Conservation (phyloP, 1,284 basidiomycete species). For the Pisolithus thermaeus region DNA sequence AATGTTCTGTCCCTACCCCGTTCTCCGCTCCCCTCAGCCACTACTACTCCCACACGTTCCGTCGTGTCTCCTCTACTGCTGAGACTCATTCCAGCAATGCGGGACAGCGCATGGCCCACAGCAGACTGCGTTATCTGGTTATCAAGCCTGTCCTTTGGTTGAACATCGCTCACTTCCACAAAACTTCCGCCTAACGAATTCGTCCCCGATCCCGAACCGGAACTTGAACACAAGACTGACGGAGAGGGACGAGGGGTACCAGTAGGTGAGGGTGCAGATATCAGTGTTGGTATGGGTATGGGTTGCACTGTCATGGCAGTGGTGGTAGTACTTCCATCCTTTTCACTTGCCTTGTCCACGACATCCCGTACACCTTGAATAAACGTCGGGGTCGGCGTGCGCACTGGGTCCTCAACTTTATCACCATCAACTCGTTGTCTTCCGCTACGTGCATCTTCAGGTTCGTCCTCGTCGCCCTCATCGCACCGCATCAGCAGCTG, state of each 20-base stretch:
- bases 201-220: slow-evolving; percentile 35
- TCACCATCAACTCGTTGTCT: background rate
- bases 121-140: background rate
- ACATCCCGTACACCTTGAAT: too few species aligned
- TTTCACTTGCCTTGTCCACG: too few species aligned
- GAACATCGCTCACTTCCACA: slow-evolving; percentile 32
- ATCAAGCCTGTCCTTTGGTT: slow-evolving; percentile 17
- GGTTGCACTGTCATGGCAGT: too few species aligned
- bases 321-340: too few species aligned
- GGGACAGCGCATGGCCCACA: background rate
- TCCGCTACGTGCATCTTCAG: background rate
- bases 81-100: slow-evolving; percentile 22
- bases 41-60: background rate
- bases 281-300: slow-evolving; percentile 24
- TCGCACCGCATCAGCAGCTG: slow-evolving; percentile 4
- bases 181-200: slow-evolving; percentile 49
- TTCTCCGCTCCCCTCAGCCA: background rate
- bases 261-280: slow-evolving; percentile 15
- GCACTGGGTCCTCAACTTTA: background rate
- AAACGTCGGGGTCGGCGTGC: too few species aligned
- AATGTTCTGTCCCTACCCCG: slow-evolving; percentile 49
- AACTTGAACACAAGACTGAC: slow-evolving; percentile 38
- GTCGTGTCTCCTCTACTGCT: background rate
- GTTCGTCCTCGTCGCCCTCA: slow-evolving; percentile 3
- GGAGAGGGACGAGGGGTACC: background rate